These are phyloP conservation scores for Cyberlindnera bimundalis DNA, from an alignment of 805 yeast genomes.

Conservation along the genomic window DNA sequence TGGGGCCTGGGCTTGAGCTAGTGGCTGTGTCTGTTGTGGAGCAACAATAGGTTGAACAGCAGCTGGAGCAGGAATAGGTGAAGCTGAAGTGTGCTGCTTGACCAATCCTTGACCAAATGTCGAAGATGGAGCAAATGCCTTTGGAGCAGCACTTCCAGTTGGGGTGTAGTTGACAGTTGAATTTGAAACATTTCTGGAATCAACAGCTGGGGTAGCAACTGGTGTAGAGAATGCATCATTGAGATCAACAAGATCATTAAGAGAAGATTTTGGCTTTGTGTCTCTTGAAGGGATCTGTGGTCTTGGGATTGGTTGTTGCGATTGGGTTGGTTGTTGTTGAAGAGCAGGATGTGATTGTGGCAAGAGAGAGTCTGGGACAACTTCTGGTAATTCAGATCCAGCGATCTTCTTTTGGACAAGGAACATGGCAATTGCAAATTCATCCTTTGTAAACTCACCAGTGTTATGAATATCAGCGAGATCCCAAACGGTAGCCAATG, in stretches of 20 bases:
- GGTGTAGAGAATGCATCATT: conserved; percentile 50
- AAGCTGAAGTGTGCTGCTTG: conserved; percentile 29
- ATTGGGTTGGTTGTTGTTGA: conserved; percentile 17
- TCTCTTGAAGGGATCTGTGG: conserved; percentile 36
- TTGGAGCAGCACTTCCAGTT: conserved; percentile 29
- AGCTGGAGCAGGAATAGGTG: conserved; percentile 19
- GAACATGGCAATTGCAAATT: conserved; percentile 92
- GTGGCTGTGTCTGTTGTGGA: background rate
- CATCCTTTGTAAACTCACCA: conserved; percentile 75
- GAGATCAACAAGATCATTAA: conserved; percentile 63
- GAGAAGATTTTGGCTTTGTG: conserved; percentile 45
- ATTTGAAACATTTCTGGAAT: conserved; percentile 23
- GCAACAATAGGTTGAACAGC: background rate
- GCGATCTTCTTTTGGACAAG: conserved; percentile 80
- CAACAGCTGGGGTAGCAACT: conserved; percentile 28
- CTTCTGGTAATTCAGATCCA: conserved; percentile 75
- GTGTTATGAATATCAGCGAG: conserved; percentile 84
- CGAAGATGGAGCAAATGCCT: conserved; percentile 75
- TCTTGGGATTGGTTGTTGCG: conserved; percentile 3
- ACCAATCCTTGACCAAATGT: conserved; percentile 76
- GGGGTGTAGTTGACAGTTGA: conserved; percentile 30
- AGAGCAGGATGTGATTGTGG: conserved; percentile 22
- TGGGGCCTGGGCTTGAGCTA: background rate
- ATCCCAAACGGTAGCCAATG: conserved; percentile 91
- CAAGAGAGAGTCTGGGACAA: conserved; percentile 65